A percentile compares a stretch with the other conserved stretches of the same genome.
Evolutionary conservation across 805 yeast genomes (phyloP).

Genomic region (Priceomyces haplophilus): DNA sequence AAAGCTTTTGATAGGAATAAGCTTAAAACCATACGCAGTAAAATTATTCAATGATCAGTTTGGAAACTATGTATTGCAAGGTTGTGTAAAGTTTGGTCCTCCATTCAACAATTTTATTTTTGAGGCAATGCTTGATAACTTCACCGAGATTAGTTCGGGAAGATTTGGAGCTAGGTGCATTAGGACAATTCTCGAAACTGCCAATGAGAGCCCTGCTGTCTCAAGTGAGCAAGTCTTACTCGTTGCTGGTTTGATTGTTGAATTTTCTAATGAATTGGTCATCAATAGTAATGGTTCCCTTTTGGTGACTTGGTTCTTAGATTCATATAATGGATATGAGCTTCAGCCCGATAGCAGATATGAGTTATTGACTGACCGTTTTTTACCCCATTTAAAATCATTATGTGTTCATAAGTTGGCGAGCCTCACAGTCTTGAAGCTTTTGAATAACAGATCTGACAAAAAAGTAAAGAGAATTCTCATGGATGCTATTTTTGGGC

Average conservation of each 20-base stretch:
- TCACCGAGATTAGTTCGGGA: constrained; percentile 78
- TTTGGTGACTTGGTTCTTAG: constrained; percentile 90
- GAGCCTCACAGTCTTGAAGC: constrained; percentile 73
- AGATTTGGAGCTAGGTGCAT: constrained; percentile 95
- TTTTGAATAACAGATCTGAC: constrained; percentile 68
- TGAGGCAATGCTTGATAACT: constrained; percentile 74
- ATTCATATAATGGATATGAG: constrained; percentile 48
- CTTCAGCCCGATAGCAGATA: constrained; percentile 52
- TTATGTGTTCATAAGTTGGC: constrained; percentile 83
- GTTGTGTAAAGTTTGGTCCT: constrained; percentile 84
- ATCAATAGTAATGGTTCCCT: constrained; percentile 85
- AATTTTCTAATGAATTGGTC: constrained; percentile 75
- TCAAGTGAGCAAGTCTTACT: constrained; percentile 66
- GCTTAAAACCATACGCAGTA: constrained; percentile 76
- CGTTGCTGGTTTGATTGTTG: constrained; percentile 73
- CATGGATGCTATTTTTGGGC: constrained; percentile 64
- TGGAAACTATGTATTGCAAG: constrained; percentile 94
- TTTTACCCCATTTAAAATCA: constrained; percentile 58
- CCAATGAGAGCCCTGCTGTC: constrained; percentile 32
- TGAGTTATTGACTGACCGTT: constrained; percentile 57
- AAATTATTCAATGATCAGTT: constrained; percentile 91
- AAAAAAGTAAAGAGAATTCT: constrained; percentile 57
- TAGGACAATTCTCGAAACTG: constrained; percentile 86
- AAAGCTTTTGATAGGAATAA: constrained; percentile 60
- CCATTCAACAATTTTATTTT: constrained; percentile 89